A percentile compares a stretch with the other conserved stretches of the same genome.
phyloP scores from a whole-genome alignment of 2,329 filamentous ascomycete genomes.

The Diaporthe vaccinii region DNA sequence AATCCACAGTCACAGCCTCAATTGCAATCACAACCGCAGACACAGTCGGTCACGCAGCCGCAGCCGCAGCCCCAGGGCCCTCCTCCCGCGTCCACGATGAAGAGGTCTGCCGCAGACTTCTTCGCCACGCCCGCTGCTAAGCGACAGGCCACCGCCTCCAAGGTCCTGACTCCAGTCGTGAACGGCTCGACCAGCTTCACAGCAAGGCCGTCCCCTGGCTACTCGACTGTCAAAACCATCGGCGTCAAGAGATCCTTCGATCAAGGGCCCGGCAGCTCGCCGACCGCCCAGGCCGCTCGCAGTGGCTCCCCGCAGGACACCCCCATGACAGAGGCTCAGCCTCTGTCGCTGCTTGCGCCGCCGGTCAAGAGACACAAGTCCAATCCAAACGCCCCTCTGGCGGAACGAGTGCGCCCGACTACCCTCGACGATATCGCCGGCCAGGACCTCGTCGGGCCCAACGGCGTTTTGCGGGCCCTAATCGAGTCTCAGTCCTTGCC shows the following conservation, averaged over 20 bases:
- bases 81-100: constrained; percentile 59
- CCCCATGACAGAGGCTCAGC: constrained; percentile 46
- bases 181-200: constrained; percentile 47
- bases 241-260: constrained; percentile 67
- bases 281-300: constrained; percentile 29
- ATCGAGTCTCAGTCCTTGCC: constrained; percentile 90
- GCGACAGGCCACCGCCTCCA: constrained; percentile 58
- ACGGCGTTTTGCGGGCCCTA: constrained; percentile 86
- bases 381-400: constrained; percentile 83
- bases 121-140: constrained; percentile 74
- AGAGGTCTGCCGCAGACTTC: constrained; percentile 69
- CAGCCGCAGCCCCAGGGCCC: constrained; percentile 11
- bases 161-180: constrained; percentile 50
- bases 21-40: neutral
- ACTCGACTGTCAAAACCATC: constrained; percentile 45
- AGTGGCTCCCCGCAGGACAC: constrained; percentile 43
- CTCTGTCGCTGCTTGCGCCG: constrained; percentile 49
- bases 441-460: constrained; percentile 88
- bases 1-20: constrained; percentile 35
- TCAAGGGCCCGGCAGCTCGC: constrained; percentile 62
- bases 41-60: constrained; percentile 48
- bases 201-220: constrained; percentile 8
- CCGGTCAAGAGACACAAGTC: constrained; percentile 76
- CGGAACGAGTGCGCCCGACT: constrained; percentile 91
- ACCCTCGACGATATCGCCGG: constrained; percentile 89